Evolutionary conservation across 192 early-diverging fungal genomes (phyloP).

Genomic region (Backusella circina): DNA sequence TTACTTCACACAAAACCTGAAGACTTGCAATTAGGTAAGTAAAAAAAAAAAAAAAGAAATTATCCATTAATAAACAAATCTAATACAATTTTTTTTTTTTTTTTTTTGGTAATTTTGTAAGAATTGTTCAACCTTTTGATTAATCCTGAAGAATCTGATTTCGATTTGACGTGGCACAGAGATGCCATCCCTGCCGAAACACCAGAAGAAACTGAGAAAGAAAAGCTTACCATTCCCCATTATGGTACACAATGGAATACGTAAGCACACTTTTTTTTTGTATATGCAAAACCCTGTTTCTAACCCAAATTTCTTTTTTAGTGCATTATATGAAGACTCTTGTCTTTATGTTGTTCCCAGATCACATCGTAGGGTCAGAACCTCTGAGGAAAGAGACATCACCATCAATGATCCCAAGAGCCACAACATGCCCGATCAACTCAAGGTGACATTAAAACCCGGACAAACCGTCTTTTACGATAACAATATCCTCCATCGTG

Average conservation of each 20-base stretch:
- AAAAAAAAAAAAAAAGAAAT: background rate
- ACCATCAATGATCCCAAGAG: slow-evolving; percentile 41
- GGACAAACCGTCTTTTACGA: slow-evolving; percentile 54
- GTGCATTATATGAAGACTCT: slow-evolving; percentile 45
- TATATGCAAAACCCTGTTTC: background rate
- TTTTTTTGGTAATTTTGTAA: slow-evolving; percentile 2
- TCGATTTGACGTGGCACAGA: slow-evolving; percentile 46
- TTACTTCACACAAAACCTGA: slow-evolving; percentile 28
- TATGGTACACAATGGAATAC: slow-evolving; percentile 52
- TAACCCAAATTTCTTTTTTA: background rate
- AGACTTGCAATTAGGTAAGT: slow-evolving; percentile 38
- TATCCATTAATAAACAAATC: background rate
- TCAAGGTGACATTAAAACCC: slow-evolving; percentile 35
- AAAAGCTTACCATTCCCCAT: slow-evolving; percentile 36
- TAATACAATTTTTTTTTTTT: background rate
- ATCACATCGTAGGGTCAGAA: slow-evolving; percentile 41
- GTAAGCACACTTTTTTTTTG: background rate
- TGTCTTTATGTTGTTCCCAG: slow-evolving; percentile 44
- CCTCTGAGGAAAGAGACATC: slow-evolving; percentile 39
- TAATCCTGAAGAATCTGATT: slow-evolving; percentile 41
- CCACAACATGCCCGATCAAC: slow-evolving; percentile 39
- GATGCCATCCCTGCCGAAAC: slow-evolving; percentile 37
- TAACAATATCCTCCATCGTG: slow-evolving; percentile 51
- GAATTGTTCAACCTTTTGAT: slow-evolving; percentile 48
- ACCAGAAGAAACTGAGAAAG: slow-evolving; percentile 32